These are phyloP conservation scores for Alternaria gaisen DNA, from an alignment of 2,329 filamentous ascomycete species.

Conservation along the genomic window DNA sequence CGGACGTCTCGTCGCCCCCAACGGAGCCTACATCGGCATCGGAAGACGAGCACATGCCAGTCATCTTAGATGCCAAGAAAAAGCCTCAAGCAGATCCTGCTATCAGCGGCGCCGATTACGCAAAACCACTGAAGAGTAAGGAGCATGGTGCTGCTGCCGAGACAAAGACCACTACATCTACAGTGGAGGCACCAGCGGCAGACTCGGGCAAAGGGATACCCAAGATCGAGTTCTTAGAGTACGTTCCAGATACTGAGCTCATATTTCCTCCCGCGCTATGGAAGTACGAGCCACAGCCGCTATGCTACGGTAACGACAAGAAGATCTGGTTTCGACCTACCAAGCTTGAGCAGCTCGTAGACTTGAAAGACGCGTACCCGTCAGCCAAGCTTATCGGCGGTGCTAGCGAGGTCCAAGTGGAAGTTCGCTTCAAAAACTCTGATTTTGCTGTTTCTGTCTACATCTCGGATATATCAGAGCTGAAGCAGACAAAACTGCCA, in stretches of 20 bases:
- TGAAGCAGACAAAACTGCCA: slow-evolving; percentile 68
- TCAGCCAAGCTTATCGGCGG: slow-evolving; percentile 94
- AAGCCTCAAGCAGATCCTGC: slow-evolving; percentile 30
- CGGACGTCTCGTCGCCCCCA: slow-evolving; percentile 36
- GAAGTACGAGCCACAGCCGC: slow-evolving; percentile 78
- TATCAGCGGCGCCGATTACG: slow-evolving; percentile 45
- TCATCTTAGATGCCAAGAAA: slow-evolving; percentile 33
- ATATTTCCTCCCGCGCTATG: slow-evolving; percentile 89
- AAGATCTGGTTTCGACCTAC: slow-evolving; percentile 93
- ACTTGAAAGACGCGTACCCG: slow-evolving; percentile 86
- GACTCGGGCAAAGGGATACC: slow-evolving; percentile 61
- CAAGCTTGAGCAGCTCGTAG: slow-evolving; percentile 81
- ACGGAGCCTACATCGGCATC: slow-evolving; percentile 39
- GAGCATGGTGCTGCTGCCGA: slow-evolving; percentile 48
- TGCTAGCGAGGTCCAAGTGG: slow-evolving; percentile 95
- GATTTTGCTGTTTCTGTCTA: slow-evolving; percentile 90
- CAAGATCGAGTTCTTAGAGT: slow-evolving; percentile 84
- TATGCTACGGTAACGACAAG: slow-evolving; percentile 90
- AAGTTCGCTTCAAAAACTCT: slow-evolving; percentile 95
- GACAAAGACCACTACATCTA: slow-evolving; percentile 59
- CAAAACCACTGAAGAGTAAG: slow-evolving; percentile 48
- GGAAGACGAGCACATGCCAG: slow-evolving; percentile 41
- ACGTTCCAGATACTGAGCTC: slow-evolving; percentile 87
- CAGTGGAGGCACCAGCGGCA: slow-evolving; percentile 51
- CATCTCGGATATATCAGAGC: slow-evolving; percentile 87